Evolutionary conservation across 2,329 filamentous ascomycete genomes (phyloP), one percentile per base, ranked within the genome.

Genomic region (Pestalotiopsis sp.): DNA sequence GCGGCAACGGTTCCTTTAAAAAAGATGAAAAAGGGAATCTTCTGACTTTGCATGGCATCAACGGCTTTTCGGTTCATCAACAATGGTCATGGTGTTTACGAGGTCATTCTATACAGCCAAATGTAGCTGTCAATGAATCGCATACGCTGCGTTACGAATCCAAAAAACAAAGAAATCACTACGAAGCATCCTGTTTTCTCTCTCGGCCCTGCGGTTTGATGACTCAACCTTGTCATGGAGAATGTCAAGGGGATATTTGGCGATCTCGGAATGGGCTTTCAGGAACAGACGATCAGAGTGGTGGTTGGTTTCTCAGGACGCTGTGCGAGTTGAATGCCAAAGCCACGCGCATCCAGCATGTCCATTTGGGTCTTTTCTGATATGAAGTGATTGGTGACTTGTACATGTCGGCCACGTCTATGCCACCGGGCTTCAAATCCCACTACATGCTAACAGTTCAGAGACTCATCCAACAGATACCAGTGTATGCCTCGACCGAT

Each of bases 1-100:
- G 76, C 72, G 76, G 73, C 31, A 49, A 40, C 62, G 65, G 57
- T 67, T 76, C 76, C 75, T 77, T 52, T 52, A 52, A 76, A 73
- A 75, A 75, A 74, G 45, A 57, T 56, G 52, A 75, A 75, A 73
- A 72, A 65, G 72, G 77, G 77, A 76, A 78, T 77, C 72, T 70
- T 69, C 78, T 77, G 77, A 76, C 77, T 79, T 78, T 78, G 77
- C 77, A 79, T 79, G 77, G 77, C 77, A 79, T 79, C 77, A 78
- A 78, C 75, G 76, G 77, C 75, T 78, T 78, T 78, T 78, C 75
- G 77, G 77, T 78, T 79, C 76, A 77, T 78, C 62, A 62, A 66
- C 65, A 69, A 67, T 67, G 68, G 68, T 70, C 68, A 78, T 56
- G 77, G 77, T 79, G 77, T 79, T 75, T 78, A 77, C 72, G 77